These are phyloP conservation scores for Crithidia acanthocephali DNA, from an alignment of 208 protist species.

Conservation along the genomic window DNA sequence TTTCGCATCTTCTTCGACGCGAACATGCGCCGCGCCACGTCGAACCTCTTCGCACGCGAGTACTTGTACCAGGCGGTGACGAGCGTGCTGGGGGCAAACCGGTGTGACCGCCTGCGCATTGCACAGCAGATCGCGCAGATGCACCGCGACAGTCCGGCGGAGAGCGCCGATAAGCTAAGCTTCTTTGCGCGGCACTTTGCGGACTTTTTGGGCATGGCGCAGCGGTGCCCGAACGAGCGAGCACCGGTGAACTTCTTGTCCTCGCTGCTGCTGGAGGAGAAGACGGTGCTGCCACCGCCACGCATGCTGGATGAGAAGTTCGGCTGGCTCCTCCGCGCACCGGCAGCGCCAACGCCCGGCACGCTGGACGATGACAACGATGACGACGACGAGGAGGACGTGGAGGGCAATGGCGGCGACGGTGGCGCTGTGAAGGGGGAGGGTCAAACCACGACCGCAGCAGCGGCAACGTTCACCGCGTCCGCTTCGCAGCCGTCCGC, in stretches of 20 bases:
- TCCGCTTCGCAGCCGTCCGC: slow-evolving; percentile 1
- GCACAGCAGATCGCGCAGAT: slow-evolving; percentile 7
- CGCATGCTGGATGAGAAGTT: slow-evolving; percentile 34
- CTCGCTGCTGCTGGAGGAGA: slow-evolving; percentile 25
- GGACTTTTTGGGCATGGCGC: slow-evolving; percentile 24
- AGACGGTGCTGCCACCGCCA: slow-evolving; percentile 30
- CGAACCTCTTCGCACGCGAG: slow-evolving; percentile 19
- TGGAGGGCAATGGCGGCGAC: not conserved
- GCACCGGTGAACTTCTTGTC: slow-evolving; percentile 36
- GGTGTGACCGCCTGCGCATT: slow-evolving; percentile 5
- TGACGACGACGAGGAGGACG: too few relatives aligned
- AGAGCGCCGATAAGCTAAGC: not conserved
- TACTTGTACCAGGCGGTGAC: slow-evolving; percentile 27
- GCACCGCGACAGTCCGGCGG: slow-evolving; percentile 2
- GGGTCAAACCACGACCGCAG: not conserved
- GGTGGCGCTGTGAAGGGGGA: not conserved
- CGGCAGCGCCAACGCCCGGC: not conserved
- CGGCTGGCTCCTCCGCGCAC: slow-evolving; percentile 24
- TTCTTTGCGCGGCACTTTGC: slow-evolving; percentile 21
- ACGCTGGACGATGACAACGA: too few relatives aligned
- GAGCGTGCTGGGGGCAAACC: slow-evolving; percentile 23
- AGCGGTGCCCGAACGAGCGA: slow-evolving; percentile 28
- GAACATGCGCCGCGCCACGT: slow-evolving; percentile 25
- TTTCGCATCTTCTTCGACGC: slow-evolving; percentile 24
- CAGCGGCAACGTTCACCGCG: too few relatives aligned